phyloP scores from a whole-genome alignment of 352 stramenopile species.

The Globisporangium uncinulatum region DNA sequence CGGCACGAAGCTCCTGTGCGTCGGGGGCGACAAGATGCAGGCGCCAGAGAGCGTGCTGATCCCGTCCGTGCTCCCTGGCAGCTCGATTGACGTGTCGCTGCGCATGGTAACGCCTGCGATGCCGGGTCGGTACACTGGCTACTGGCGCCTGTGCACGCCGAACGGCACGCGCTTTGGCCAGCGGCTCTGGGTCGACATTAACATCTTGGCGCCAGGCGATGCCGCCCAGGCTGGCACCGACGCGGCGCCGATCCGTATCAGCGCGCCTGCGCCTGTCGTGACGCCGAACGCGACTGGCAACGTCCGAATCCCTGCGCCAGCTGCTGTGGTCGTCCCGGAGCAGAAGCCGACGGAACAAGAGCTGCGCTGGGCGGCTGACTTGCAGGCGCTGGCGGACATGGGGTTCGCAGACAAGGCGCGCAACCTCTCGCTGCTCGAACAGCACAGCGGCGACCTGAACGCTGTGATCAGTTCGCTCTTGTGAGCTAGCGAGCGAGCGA shows the following conservation, averaged over 20 bases:
- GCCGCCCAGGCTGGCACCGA: slow-evolving; percentile 27
- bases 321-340: slow-evolving; percentile 15
- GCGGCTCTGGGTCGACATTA: slow-evolving; percentile 85
- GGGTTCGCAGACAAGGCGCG: slow-evolving; percentile 53
- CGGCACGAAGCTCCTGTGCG: slow-evolving; percentile 59
- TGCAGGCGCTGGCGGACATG: slow-evolving; percentile 58
- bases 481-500: slow-evolving; percentile 7
- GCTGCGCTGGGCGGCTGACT: slow-evolving; percentile 35
- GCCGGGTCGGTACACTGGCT: slow-evolving; percentile 76
- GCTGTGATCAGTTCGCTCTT: slow-evolving; percentile 54
- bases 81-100: slow-evolving; percentile 70
- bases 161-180: slow-evolving; percentile 84
- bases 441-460: slow-evolving; percentile 59
- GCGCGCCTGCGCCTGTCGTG: slow-evolving; percentile 25
- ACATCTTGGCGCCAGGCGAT: slow-evolving; percentile 33
- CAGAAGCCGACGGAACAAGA: slow-evolving; percentile 32
- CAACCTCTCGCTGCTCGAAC: slow-evolving; percentile 50
- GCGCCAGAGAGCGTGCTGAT: slow-evolving; percentile 66
- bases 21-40: slow-evolving; percentile 73
- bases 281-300: slow-evolving; percentile 11
- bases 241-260: slow-evolving; percentile 26
- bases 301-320: slow-evolving; percentile 26
- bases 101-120: slow-evolving; percentile 45
- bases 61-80: slow-evolving; percentile 54
- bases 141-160: slow-evolving; percentile 82